Evolutionary conservation across 2,329 filamentous ascomycete species (phyloP), one percentile per base, ranked within the genome.

Genomic region (Kalaharituber pfeilii): DNA sequence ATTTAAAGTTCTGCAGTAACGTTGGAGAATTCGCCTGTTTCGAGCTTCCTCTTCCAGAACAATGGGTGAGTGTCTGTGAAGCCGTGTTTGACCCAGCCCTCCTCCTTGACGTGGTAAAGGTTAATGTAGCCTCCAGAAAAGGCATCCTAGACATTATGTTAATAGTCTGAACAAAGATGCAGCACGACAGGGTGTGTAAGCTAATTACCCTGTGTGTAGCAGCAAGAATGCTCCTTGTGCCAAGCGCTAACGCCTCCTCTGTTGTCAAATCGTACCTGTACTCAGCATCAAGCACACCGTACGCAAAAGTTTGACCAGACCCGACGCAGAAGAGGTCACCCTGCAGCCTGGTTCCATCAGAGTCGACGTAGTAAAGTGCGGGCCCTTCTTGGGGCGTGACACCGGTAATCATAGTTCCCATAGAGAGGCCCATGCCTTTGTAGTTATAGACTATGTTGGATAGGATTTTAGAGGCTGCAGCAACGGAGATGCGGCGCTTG

Each of bases 371-470:
- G 79, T 98, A 98, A 57, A 98, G 82, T 39, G 91, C 91, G 25
- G 91, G 91, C 9, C 91, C 91, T 75, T 96, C 89, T 71, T 89
- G 83, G 62, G 86, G 83, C 60, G 91, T 91, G 62, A 98, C 91
- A 66, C 91, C 91, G 30, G 91, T 89, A 71, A 91, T 94, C 91
- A 98, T 98, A 66, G 91, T 98, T 64, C 91, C 91, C 91, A 98
- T 98, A 68, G 86, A 94, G 65, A 98, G 74, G 33, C 91, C 91
- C 86, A 94, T 94, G 66, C 88, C 88, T 75, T 98, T 98, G 80
- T 98, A 98, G 65, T 81, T 82, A 77, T 96, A 98, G 66, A 95
- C 88, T 63, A 98, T 61, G 75, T 98, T 98, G 67, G 91, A 86
- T 64, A 98, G 84, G 69, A 98, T 95, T 78, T 98, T 98, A 68